A percentile compares a stretch with the other conserved stretches of the same genome.
phyloP scores from a whole-genome alignment of 768 basidiomycete species.

The Phanerochaete carnosa region DNA sequence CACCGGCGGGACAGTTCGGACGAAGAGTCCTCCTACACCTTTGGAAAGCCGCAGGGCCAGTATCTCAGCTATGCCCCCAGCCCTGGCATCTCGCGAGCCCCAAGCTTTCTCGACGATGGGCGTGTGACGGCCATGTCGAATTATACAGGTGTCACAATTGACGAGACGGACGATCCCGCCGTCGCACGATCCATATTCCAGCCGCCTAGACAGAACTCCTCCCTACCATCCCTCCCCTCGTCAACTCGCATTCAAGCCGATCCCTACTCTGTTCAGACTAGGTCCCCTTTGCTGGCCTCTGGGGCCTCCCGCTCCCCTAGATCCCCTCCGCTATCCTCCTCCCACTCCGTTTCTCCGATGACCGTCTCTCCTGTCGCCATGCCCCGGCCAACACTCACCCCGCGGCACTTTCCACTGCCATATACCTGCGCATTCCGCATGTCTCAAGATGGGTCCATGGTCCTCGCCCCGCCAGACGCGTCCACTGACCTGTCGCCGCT shows the following conservation, averaged over 20 bases:
- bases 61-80: neutral
- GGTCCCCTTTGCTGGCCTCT: neutral
- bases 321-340: neutral
- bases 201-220: neutral
- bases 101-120: neutral
- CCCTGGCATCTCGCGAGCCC: neutral
- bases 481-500: constrained; percentile 3
- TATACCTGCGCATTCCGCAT: constrained; percentile 4
- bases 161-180: constrained; percentile 10
- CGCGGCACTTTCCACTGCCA: neutral
- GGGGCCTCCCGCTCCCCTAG: neutral
- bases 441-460: neutral
- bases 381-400: neutral
- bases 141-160: neutral
- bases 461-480: constrained; percentile 3
- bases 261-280: neutral
- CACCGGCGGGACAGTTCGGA: neutral
- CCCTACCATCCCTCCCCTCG: neutral
- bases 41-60: neutral
- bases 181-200: neutral
- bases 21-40: constrained; percentile 1
- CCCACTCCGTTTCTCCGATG: neutral
- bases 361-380: neutral
- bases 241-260: neutral
- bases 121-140: neutral